Conservation (phyloP, 2,329 filamentous ascomycete genomes). For the Mollisiaceae sp. region DNA sequence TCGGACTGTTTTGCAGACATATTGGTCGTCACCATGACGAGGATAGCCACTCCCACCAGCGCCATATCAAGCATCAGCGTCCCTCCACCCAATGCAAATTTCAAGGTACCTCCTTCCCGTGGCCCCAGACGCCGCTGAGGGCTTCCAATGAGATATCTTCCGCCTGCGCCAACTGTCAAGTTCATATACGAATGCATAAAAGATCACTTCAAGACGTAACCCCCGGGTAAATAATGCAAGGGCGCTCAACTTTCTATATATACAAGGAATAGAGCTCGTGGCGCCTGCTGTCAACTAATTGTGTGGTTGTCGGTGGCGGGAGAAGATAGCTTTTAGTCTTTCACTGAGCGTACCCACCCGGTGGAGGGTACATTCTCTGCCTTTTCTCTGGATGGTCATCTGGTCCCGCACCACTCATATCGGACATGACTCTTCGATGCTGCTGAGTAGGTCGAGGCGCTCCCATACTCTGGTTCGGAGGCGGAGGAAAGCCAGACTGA, state of each 20-base stretch:
- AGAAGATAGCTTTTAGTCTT: not conserved
- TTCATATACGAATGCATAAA: not conserved
- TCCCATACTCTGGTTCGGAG: constrained; percentile 31
- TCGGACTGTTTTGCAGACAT: constrained; percentile 12
- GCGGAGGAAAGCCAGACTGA: constrained; percentile 30
- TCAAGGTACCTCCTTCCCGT: constrained; percentile 11
- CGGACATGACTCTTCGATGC: constrained; percentile 40
- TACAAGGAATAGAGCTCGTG: constrained; percentile 16
- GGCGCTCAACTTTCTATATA: constrained; percentile 24
- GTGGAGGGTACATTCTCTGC: constrained; percentile 41
- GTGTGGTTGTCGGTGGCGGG: not conserved
- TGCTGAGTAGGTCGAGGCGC: constrained; percentile 31
- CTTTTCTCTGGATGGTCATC: constrained; percentile 39
- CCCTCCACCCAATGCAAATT: constrained; percentile 18
- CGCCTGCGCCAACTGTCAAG: constrained; percentile 24
- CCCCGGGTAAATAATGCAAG: not conserved
- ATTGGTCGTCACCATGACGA: constrained; percentile 14
- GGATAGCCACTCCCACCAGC: constrained; percentile 20
- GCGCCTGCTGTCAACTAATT: not conserved
- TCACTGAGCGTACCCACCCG: constrained; percentile 36
- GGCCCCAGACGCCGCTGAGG: constrained; percentile 30
- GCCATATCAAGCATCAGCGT: constrained; percentile 20
- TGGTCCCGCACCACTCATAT: constrained; percentile 35
- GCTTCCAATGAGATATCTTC: constrained; percentile 14
- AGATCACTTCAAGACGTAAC: not conserved